These are phyloP conservation scores for Tetrapisispora iriomotensis DNA, from an alignment of 805 yeast genomes.

Conservation along the genomic window DNA sequence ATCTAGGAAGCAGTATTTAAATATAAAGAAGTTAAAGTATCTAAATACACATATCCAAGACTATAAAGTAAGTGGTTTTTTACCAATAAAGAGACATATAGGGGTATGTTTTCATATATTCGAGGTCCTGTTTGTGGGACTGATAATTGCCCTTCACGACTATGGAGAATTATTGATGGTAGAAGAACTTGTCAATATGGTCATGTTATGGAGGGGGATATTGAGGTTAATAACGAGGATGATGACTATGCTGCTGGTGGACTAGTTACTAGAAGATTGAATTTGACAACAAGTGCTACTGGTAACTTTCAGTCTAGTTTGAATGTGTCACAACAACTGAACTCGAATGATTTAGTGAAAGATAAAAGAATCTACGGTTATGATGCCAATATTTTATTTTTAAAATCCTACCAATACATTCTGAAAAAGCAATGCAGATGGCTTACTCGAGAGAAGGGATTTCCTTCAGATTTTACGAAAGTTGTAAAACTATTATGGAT, in stretches of 20 bases:
- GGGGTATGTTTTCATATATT: constrained; percentile 36
- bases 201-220: constrained; percentile 73
- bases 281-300: constrained; percentile 37
- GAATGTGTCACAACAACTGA: constrained; percentile 20
- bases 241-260: constrained; percentile 38
- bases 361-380: constrained; percentile 36
- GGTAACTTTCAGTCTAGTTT: constrained; percentile 31
- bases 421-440: constrained; percentile 39
- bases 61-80: too few relatives aligned
- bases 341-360: constrained; percentile 10
- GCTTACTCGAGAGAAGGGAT: constrained; percentile 28
- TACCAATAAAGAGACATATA: too few relatives aligned
- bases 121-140: constrained; percentile 83
- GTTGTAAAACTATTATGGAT: constrained; percentile 34
- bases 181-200: constrained; percentile 80
- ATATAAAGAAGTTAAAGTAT: too few relatives aligned
- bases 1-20: too few relatives aligned
- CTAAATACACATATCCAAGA: too few relatives aligned
- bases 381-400: constrained; percentile 36
- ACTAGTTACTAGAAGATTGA: constrained; percentile 47
- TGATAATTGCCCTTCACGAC: constrained; percentile 75
- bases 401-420: constrained; percentile 41
- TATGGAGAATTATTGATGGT: constrained; percentile 69
- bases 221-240: constrained; percentile 77
- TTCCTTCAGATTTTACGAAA: constrained; percentile 25